Evolutionary conservation across 495 filamentous ascomycete genomes (phyloP), one percentile per base, ranked within the genome.

Genomic region (Cryomyces minteri): DNA sequence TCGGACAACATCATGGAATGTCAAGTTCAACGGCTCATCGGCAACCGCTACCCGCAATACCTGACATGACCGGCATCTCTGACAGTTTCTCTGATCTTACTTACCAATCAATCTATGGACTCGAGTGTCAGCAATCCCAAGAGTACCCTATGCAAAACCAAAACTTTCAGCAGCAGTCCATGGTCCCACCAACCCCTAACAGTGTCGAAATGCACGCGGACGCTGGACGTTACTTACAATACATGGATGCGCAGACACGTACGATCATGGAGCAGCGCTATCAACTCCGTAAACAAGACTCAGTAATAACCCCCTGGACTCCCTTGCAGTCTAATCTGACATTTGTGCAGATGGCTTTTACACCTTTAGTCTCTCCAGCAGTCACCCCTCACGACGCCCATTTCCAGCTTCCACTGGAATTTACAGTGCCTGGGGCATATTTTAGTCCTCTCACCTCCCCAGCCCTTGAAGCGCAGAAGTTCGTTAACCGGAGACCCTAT

Each of bases 381-480:
- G 88, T 95, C 54, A 94, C 88, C 7, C 88, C 90, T 30, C 70
- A 90, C 40, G 88, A 94, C 50, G 72, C 74, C 32, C 81, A 86
- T 56, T 93, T 92, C 59, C 70, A 76, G 39, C 62, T 76, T 28
- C 74, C 87, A 39, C 74, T 78, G 8, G 83, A 87, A 48, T 95
- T 84, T 57, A 76, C 80, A 9, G 76, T 86, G 9, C 81, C 82
- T 7, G 78, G 81, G n/a, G 84, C 86, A 39, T 88, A 90, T 59
- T 94, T 96, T 56, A 95, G 86, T 52, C 90, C 90, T 5, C 67
- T 98, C 39, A 92, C 82, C 1, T 95, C 90, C 28, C 90, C 90
- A 0, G 88, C 88, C 4, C 69, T 95, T 32, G 78, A 88, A 58
- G 82, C 84, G 8, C 85, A 92, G 57, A 77, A 76, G 32, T 58